Evolutionary conservation across 1,284 basidiomycete genomes (phyloP), one percentile per base, ranked within the genome.

Genomic region (Coriolopsis trogii): DNA sequence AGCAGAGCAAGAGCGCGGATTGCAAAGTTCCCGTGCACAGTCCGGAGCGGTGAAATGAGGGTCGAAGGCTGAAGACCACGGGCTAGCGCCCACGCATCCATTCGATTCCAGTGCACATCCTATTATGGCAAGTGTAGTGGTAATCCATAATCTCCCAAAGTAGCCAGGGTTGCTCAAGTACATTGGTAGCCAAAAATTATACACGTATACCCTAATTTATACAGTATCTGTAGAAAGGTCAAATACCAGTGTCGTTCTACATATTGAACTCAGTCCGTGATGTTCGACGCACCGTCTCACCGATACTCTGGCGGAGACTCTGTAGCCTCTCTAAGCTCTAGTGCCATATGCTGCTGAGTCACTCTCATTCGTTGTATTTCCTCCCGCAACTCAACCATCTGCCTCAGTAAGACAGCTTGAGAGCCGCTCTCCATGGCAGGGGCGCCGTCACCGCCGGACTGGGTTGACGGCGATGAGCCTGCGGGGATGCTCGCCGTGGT

Each of bases 91-190:
- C 45, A 23, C 33, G 18, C n/a, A 23, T 29, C 15, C 23, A 21
- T 20, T 7, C 25, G 50, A 44, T 41, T n/a, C n/a, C 43, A 31
- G 56, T 53, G 56, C 42, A 20, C 16, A n/a, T 41, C 57, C 49
- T 10, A 8, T 45, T 53, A 47, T 55, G 53, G 56, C 36, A 55
- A 29, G 46, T 53, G 49, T 51, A 39, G 51, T 53, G 16, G n/a
- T 36, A n/a, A n/a, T n/a, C n/a, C n/a, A n/a, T n/a, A n/a, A n/a
- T n/a, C n/a, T n/a, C n/a, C n/a, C n/a, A n/a, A n/a, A n/a, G n/a
- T n/a, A n/a, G n/a, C n/a, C n/a, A n/a, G n/a, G n/a, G n/a, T n/a
- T n/a, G n/a, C n/a, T n/a, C n/a, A n/a, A n/a, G n/a, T n/a, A n/a
- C n/a, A n/a, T n/a, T n/a, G n/a, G n/a, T n/a, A n/a, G n/a, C n/a